These are phyloP conservation scores for Medicago truncatula DNA, from an alignment of 306 rosid species.

Conservation along the genomic window DNA sequence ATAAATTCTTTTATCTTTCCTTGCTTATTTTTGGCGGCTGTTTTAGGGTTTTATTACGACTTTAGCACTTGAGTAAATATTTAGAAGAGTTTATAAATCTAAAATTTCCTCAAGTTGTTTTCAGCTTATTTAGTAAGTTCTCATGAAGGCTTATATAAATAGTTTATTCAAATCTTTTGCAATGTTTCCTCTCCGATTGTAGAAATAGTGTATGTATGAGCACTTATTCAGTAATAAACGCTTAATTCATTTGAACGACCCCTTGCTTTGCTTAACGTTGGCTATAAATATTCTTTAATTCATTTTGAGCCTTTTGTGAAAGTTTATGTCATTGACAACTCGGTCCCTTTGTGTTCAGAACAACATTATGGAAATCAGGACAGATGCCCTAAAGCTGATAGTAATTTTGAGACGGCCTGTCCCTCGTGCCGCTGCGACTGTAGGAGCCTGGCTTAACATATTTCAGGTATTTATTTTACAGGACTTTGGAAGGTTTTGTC, in stretches of 20 bases:
- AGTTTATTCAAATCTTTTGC: background rate
- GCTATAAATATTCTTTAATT: constrained; percentile 27
- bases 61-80: background rate
- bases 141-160: background rate
- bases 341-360: constrained; percentile 55
- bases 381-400: constrained; percentile 95
- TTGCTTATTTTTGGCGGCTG: constrained; percentile 1
- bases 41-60: background rate
- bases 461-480: constrained; percentile 68
- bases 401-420: constrained; percentile 82
- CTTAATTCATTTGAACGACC: background rate
- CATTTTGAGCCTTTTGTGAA: constrained; percentile 14
- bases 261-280: background rate
- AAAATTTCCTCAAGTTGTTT: background rate
- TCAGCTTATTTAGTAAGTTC: background rate
- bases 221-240: background rate
- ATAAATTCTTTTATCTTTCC: constrained; percentile 41
- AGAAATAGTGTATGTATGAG: background rate
- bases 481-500: constrained; percentile 5
- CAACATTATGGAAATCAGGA: constrained; percentile 90
- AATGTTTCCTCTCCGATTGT: background rate
- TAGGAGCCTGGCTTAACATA: constrained; percentile 98
- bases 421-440: constrained; percentile 81
- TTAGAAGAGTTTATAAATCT: background rate
- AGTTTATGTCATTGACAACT: constrained; percentile 31